Conservation (phyloP, 1,139 yeast species). For the Kurtzmaniella quercitrusa region DNA sequence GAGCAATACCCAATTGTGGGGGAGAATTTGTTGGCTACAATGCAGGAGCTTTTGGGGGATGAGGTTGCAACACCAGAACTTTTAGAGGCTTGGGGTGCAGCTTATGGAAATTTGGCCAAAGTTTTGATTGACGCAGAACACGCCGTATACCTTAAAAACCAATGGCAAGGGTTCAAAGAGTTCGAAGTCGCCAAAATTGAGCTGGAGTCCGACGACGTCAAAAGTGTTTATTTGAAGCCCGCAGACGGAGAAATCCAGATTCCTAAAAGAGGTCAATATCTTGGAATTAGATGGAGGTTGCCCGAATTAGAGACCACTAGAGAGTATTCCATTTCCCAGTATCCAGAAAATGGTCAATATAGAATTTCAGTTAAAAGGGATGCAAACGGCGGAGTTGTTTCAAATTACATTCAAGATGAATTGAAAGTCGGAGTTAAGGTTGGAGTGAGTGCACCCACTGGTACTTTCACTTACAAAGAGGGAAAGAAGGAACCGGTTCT, state of each 20-base stretch:
- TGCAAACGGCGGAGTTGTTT: constrained; percentile 46
- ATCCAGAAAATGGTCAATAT: constrained; percentile 30
- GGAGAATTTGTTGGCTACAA: constrained; percentile 46
- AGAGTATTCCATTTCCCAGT: constrained; percentile 49
- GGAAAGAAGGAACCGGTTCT: constrained; percentile 30
- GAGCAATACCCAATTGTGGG: constrained; percentile 70
- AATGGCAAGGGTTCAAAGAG: constrained; percentile 55
- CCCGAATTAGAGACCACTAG: constrained; percentile 38
- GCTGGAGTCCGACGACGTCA: constrained; percentile 44
- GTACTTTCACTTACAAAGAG: constrained; percentile 43
- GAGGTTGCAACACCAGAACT: constrained; percentile 54
- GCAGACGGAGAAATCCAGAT: constrained; percentile 33
- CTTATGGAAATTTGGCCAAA: constrained; percentile 62
- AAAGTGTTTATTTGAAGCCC: constrained; percentile 51
- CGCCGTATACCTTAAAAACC: constrained; percentile 36
- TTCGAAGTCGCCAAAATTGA: constrained; percentile 43
- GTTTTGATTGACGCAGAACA: constrained; percentile 55
- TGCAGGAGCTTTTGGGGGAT: constrained; percentile 52
- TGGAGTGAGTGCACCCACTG: constrained; percentile 57
- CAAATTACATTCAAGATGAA: constrained; percentile 46
- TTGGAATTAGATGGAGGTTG: constrained; percentile 44
- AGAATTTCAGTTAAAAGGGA: constrained; percentile 53
- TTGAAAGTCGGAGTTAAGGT: constrained; percentile 48
- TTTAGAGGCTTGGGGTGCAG: constrained; percentile 61
- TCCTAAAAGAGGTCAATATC: constrained; percentile 58